These are phyloP conservation scores for Coffea humblotiana DNA, from an alignment of 305 asterid genomes.

Conservation along the genomic window DNA sequence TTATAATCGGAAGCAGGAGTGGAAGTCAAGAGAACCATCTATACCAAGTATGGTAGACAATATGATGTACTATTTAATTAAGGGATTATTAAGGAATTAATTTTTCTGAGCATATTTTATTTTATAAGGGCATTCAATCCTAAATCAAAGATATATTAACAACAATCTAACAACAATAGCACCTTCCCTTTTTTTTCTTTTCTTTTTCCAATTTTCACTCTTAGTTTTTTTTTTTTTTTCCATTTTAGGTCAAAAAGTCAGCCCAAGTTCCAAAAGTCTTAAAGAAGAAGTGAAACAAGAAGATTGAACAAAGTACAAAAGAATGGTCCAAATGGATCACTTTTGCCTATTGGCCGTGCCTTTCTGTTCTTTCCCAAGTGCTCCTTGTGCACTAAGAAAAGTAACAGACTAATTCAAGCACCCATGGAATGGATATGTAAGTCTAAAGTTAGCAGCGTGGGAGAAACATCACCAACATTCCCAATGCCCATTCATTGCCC, in stretches of 20 bases:
- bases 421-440: background rate
- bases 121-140: too few relatives aligned
- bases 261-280: conserved; percentile 14
- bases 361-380: conserved; percentile 1
- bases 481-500: background rate
- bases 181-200: too few relatives aligned
- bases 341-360: background rate
- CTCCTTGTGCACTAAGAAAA: background rate
- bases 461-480: background rate
- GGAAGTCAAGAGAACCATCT: too few relatives aligned
- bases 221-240: background rate
- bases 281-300: background rate
- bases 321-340: background rate
- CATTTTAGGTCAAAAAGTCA: background rate
- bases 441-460: background rate
- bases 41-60: too few relatives aligned
- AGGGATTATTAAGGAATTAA: too few relatives aligned
- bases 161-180: background rate
- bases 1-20: too few relatives aligned
- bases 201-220: too few relatives aligned
- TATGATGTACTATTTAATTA: too few relatives aligned
- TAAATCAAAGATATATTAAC: too few relatives aligned
- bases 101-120: too few relatives aligned
- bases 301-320: conserved; percentile 13
- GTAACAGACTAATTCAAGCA: background rate